phyloP scores from a whole-genome alignment of 805 yeast species.

The Middelhovenomyces tepae region DNA sequence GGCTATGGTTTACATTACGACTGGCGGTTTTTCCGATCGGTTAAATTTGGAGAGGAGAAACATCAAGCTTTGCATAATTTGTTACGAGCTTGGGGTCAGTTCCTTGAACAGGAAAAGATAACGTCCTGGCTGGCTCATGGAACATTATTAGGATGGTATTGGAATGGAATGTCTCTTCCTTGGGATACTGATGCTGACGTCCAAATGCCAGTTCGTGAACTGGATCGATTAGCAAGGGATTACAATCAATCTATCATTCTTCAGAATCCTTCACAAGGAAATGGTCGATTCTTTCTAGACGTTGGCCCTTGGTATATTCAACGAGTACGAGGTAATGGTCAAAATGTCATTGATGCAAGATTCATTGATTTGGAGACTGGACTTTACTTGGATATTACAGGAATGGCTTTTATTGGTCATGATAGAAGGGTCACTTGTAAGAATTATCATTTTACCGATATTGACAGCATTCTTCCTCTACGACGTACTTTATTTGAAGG shows the following conservation, averaged over 20 bases:
- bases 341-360: conserved; percentile 44
- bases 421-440: conserved; percentile 36
- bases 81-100: conserved; percentile 38
- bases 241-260: conserved; percentile 41
- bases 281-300: conserved; percentile 39
- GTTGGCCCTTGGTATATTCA: conserved; percentile 42
- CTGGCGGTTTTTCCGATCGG: conserved; percentile 54
- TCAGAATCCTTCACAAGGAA: conserved; percentile 37
- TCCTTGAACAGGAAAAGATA: conserved; percentile 35
- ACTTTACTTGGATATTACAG: conserved; percentile 50
- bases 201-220: conserved; percentile 42
- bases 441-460: conserved; percentile 45
- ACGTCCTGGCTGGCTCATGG: conserved; percentile 44
- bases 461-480: conserved; percentile 45
- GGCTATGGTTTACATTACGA: conserved; percentile 44
- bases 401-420: conserved; percentile 28
- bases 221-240: conserved; percentile 36
- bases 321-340: conserved; percentile 41
- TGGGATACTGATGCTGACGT: conserved; percentile 46
- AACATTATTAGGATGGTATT: conserved; percentile 40
- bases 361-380: conserved; percentile 56
- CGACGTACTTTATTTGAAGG: conserved; percentile 53
- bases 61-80: conserved; percentile 40
- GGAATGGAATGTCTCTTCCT: conserved; percentile 43
- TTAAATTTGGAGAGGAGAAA: conserved; percentile 31